phyloP scores from a whole-genome alignment of 2,329 filamentous ascomycete genomes.

The Whalleya microplaca region DNA sequence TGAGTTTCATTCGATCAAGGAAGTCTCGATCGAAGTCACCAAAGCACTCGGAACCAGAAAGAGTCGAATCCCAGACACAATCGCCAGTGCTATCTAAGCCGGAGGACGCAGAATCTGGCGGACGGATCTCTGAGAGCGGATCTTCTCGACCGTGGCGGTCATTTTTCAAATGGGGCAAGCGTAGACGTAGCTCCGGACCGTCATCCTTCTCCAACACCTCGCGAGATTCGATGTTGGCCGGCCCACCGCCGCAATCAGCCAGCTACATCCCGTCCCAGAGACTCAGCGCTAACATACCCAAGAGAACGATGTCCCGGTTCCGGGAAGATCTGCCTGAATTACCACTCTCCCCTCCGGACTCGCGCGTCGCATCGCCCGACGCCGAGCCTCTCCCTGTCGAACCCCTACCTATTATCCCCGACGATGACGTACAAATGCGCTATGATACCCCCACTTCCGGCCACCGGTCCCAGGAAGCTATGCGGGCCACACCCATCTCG shows the following conservation, averaged over 20 bases:
- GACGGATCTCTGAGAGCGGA: constrained; percentile 60
- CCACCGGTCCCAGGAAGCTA: constrained; percentile 45
- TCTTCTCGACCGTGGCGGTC: constrained; percentile 65
- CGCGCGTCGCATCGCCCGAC: constrained; percentile 78
- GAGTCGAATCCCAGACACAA: constrained; percentile 34
- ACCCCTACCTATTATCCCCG: constrained; percentile 39
- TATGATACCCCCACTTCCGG: constrained; percentile 54
- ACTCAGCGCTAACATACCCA: constrained; percentile 57
- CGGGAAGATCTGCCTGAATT: constrained; percentile 89
- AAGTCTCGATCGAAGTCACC: constrained; percentile 56
- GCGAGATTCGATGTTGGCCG: constrained; percentile 75
- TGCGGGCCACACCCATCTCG: constrained; percentile 51
- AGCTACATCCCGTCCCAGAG: constrained; percentile 38
- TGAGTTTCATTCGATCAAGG: constrained; percentile 48
- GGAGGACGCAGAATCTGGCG: constrained; percentile 54
- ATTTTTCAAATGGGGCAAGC: constrained; percentile 73
- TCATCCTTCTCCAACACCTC: constrained; percentile 93
- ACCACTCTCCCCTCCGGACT: constrained; percentile 83
- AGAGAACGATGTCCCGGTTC: constrained; percentile 87
- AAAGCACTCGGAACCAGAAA: constrained; percentile 45
- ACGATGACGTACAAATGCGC: constrained; percentile 40
- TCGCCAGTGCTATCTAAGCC: constrained; percentile 43
- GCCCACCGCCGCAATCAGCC: constrained; percentile 41
- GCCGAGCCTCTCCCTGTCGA: constrained; percentile 46
- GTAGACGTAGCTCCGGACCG: constrained; percentile 59